Percentiles rank a stretch among this genome's conserved stretches.
These are phyloP conservation scores for Ophiostoma quercus DNA, from an alignment of 2,329 filamentous ascomycete species.

Conservation along the genomic window DNA sequence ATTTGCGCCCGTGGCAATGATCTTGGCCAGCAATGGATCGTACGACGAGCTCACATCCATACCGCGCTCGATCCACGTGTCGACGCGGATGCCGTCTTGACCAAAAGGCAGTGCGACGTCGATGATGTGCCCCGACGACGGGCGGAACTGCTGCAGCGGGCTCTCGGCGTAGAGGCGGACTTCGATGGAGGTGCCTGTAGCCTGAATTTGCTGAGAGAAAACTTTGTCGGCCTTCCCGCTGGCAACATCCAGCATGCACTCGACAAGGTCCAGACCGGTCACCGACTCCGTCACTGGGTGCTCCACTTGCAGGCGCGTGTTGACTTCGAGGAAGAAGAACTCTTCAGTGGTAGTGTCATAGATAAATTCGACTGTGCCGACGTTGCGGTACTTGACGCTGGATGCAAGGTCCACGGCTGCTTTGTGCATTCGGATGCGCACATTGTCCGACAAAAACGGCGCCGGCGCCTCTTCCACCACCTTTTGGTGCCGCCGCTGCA, in stretches of 20 bases:
- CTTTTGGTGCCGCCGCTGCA: constrained; percentile 65
- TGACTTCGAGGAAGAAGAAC: constrained; percentile 78
- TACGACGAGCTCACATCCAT: constrained; percentile 46
- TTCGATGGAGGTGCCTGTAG: constrained; percentile 31
- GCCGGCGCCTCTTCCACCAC: constrained; percentile 66
- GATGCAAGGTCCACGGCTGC: constrained; percentile 27
- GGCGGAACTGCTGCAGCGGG: constrained; percentile 53
- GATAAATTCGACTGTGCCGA: constrained; percentile 59
- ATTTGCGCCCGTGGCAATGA: constrained; percentile 48
- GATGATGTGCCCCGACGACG: constrained; percentile 55
- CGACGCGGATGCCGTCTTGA: constrained; percentile 45
- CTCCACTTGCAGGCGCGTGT: constrained; percentile 83
- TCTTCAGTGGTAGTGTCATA: constrained; percentile 73
- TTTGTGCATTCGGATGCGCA: constrained; percentile 31
- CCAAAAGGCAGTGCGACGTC: constrained; percentile 50
- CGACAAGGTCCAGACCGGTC: constrained; percentile 67
- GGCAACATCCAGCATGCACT: constrained; percentile 41
- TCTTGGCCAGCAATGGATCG: constrained; percentile 53
- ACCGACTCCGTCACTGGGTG: constrained; percentile 76
- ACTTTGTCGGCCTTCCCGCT: constrained; percentile 17
- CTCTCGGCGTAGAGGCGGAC: constrained; percentile 45
- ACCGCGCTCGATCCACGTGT: constrained; percentile 59
- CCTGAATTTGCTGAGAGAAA: neutral
- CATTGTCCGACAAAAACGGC: constrained; percentile 46
- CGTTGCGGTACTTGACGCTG: constrained; percentile 33